These are phyloP conservation scores for Pinus albicaulis DNA, from an alignment of 75 land plant species.

Conservation along the genomic window DNA sequence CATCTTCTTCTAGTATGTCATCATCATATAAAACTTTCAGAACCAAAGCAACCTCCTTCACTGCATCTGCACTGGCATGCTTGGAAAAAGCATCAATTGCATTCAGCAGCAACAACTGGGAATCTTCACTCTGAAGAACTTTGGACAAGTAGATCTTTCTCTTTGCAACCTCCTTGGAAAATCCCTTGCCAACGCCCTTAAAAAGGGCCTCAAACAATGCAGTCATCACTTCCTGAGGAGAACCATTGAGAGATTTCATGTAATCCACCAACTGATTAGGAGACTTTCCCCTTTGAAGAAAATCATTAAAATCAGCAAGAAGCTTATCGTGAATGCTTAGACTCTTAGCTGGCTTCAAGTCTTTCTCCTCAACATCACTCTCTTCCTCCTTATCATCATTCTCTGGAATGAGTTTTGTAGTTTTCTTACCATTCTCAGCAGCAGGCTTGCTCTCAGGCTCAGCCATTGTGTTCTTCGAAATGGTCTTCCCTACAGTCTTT, in stretches of 20 bases:
- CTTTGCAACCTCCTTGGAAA: conserved; percentile 72
- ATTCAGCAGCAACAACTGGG: conserved; percentile 57
- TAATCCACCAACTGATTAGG: conserved; percentile 41
- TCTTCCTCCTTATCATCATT: conserved; percentile 10
- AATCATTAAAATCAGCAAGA: conserved; percentile 40
- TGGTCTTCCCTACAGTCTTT: conserved; percentile 7
- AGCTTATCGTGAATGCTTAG: conserved; percentile 29
- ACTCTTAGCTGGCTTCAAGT: background rate
- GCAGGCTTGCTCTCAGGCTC: conserved; percentile 8
- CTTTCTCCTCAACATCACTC: background rate
- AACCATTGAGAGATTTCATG: conserved; percentile 32
- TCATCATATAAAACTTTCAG: conserved; percentile 77
- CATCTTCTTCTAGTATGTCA: conserved; percentile 84
- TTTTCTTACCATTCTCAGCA: conserved; percentile 4
- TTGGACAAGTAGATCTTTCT: conserved; percentile 62
- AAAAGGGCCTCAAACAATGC: conserved; percentile 86
- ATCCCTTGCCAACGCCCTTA: conserved; percentile 67
- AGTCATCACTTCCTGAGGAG: conserved; percentile 50
- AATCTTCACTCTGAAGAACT: conserved; percentile 50
- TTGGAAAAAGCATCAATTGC: conserved; percentile 67
- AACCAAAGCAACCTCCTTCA: conserved; percentile 73
- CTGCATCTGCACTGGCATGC: conserved; percentile 40
- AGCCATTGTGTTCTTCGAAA: conserved; percentile 15
- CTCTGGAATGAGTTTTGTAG: background rate
- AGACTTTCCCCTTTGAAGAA: conserved; percentile 49